These are phyloP conservation scores for Oryza glumipatula DNA, from an alignment of 176 grass and related monocot genomes.

Conservation along the genomic window DNA sequence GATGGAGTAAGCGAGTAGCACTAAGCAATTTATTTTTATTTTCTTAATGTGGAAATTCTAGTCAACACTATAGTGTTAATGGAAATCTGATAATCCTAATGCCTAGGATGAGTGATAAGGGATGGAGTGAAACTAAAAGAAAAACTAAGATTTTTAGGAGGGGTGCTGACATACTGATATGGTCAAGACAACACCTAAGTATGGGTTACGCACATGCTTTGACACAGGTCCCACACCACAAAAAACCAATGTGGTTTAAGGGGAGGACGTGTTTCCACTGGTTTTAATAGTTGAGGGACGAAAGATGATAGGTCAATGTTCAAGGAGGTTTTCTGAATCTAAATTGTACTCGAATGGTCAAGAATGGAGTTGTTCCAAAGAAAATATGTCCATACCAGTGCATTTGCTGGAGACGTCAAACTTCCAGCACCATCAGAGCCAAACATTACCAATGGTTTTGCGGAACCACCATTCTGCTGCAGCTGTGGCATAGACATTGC, in stretches of 20 bases:
- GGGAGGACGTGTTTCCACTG: neutral
- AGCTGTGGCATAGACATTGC: conserved; percentile 80
- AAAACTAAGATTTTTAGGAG: neutral
- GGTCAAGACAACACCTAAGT: neutral
- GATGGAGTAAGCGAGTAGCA: neutral
- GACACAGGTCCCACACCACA: neutral
- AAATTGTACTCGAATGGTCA: neutral
- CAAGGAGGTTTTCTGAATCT: neutral
- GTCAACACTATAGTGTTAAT: neutral
- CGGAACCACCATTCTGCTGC: conserved; percentile 75
- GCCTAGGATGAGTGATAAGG: neutral
- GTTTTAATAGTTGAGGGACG: neutral
- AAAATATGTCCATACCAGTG: conserved; percentile 55
- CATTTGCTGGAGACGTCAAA: conserved; percentile 83
- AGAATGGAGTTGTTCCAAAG: neutral
- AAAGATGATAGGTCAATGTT: neutral
- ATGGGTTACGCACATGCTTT: neutral
- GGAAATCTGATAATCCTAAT: neutral
- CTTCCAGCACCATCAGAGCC: conserved; percentile 77
- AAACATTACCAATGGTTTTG: conserved; percentile 83
- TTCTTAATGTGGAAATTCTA: neutral
- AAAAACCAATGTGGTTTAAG: neutral
- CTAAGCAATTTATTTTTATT: neutral
- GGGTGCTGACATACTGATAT: neutral
- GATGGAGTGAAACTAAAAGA: neutral